Conservation (phyloP, 108 stramenopile genomes). For the Pseudonitzschia delicatissima region DNA sequence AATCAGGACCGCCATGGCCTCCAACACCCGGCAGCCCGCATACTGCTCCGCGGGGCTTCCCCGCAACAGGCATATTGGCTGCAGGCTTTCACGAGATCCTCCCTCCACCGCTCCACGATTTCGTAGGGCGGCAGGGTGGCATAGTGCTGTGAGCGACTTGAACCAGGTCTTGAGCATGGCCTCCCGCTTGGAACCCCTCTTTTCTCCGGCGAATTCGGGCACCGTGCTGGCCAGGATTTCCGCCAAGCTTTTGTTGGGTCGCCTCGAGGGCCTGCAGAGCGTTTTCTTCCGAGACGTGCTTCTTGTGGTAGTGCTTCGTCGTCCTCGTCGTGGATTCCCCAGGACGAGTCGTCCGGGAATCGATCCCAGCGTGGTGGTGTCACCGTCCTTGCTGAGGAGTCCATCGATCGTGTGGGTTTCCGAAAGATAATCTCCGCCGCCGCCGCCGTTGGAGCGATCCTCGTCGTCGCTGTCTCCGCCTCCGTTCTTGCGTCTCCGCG, state of each 20-base stretch:
- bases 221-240: slow-evolving; percentile 21
- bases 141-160: slow-evolving; percentile 62
- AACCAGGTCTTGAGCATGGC: slow-evolving; percentile 47
- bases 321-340: slow-evolving; percentile 6
- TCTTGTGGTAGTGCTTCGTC: not conserved
- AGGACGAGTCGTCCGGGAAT: slow-evolving; percentile 8
- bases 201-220: slow-evolving; percentile 50
- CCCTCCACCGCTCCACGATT: slow-evolving; percentile 4
- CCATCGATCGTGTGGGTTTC: slow-evolving; percentile 50
- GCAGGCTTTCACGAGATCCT: not conserved
- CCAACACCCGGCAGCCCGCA: slow-evolving; percentile 79
- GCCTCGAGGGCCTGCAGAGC: not conserved
- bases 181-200: slow-evolving; percentile 65
- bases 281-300: slow-evolving; percentile 20
- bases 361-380: slow-evolving; percentile 2
- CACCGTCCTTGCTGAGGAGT: not conserved
- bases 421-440: slow-evolving; percentile 35
- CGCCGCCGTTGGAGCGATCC: slow-evolving; percentile 6
- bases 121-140: slow-evolving; percentile 36
- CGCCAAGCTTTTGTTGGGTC: slow-evolving; percentile 10
- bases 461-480: slow-evolving; percentile 10
- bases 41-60: slow-evolving; percentile 77
- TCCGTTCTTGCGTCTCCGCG: not conserved
- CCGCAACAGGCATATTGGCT: slow-evolving; percentile 42
- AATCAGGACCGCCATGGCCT: slow-evolving; percentile 67